phyloP scores from a whole-genome alignment of 192 early-diverging fungal genomes.

The Spizellomyces punctatus region DNA sequence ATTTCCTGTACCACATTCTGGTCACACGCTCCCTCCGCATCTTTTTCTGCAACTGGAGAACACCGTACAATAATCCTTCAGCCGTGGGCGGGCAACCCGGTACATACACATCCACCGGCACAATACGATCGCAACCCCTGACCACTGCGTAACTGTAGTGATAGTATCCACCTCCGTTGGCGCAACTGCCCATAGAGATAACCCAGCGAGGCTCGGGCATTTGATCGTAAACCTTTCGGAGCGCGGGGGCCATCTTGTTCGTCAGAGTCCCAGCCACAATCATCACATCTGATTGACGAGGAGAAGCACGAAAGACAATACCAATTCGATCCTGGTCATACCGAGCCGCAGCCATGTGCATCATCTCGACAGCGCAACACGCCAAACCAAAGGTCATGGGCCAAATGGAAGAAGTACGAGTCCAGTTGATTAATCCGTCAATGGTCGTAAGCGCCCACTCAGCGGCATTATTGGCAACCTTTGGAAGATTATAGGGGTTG shows the following conservation, averaged over 20 bases:
- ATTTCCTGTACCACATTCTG: slow-evolving; percentile 57
- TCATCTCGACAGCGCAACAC: slow-evolving; percentile 98
- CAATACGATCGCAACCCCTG: slow-evolving; percentile 93
- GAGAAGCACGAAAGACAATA: slow-evolving; percentile 96
- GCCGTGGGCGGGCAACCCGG: slow-evolving; percentile 98
- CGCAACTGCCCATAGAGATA: slow-evolving; percentile 97
- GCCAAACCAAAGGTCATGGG: slow-evolving; percentile 85
- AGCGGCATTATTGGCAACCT: slow-evolving; percentile 48
- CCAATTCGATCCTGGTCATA: slow-evolving; percentile 98
- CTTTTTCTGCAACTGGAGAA: slow-evolving; percentile 98
- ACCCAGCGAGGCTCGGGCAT: slow-evolving; percentile 99
- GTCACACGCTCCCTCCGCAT: slow-evolving; percentile 73
- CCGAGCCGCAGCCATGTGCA: slow-evolving; percentile 93
- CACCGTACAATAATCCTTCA: slow-evolving; percentile 94
- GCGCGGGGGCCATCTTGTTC: slow-evolving; percentile 97
- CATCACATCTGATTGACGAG: slow-evolving; percentile 98
- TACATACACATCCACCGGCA: slow-evolving; percentile 90
- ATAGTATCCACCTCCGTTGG: slow-evolving; percentile 98
- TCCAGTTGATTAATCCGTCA: slow-evolving; percentile 92
- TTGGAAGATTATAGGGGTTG: slow-evolving; percentile 57
- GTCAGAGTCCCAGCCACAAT: slow-evolving; percentile 98
- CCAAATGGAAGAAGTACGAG: slow-evolving; percentile 85
- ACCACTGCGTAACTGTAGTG: slow-evolving; percentile 98
- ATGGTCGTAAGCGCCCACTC: slow-evolving; percentile 82
- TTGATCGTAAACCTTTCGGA: slow-evolving; percentile 76